Evolutionary conservation across 2,329 filamentous ascomycete genomes (phyloP), one percentile per base, ranked within the genome.

Genomic region (Colletotrichum graminicola): DNA sequence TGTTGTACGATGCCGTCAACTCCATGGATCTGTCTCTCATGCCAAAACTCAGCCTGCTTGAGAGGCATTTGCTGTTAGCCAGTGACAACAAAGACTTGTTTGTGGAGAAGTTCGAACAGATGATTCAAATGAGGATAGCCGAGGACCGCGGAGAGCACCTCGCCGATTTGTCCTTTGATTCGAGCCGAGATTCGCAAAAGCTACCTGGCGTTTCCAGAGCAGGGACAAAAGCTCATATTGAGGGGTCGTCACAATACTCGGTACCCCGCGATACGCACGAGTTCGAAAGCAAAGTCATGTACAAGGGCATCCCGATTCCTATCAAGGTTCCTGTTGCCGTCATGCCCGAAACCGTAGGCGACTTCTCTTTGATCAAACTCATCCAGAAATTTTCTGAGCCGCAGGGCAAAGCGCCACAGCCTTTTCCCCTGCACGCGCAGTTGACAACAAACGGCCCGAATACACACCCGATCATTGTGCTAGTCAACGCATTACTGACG

Each of bases 71-170:
- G 65, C 82, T 99, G 34, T 94, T 97, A 79, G 91, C 93, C 11
- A 97, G 92, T 79, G 95, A 98, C 76, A 95, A 94, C 76, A 97
- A 97, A 79, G 96, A 99, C 79, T 90, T 99, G 76, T 99, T 99
- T 78, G 89, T 98, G 41, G 96, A 99, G 79, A 99, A 98, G 79
- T 99, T 99, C 76, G 94, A 98, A 81, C 91, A 92, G 74, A 97
- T 98, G 91, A 93, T 97, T 67, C 90, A 95, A 75, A 93, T 93
- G 82, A 90, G 94, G 52, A 90, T 94, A 80, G 88, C 87, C 16
- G 90, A 94, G 73, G 93, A 90, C 74, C 82, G 84, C 56, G 83
- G 82, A 23, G 84, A 84, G 26, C 79, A 80, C 78, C 72, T 82
- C 65, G 63, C 81, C 54, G 80, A 87, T 75, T 79, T 82, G 72